Base-by-base conservation (phyloP, 169 alveolate species). In the Babesia divergens region DNA sequence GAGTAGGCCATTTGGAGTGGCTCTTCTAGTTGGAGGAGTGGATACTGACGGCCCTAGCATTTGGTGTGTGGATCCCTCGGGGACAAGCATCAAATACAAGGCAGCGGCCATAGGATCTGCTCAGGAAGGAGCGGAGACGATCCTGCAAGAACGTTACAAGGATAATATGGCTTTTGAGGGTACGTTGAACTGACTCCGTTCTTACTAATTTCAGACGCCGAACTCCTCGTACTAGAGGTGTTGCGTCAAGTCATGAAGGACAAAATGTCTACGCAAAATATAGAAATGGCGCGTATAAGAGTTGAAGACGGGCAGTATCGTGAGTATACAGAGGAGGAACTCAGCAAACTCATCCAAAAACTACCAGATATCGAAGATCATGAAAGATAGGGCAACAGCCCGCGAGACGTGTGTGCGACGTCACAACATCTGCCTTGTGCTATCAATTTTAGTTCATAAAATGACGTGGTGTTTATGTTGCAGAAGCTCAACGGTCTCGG, bases 91-190 rank as follows among this genome's bases (percentile, higher is more conserved):
- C 29, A 89, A 93, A 90, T 94, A 74, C 82, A 92, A 91, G 83
- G 99, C 99, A 5, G 97, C 98, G 28, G 99, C 99, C 24, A 90
- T 97, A 0, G 99, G 99, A 9, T 94, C 97, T 55, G 97, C 97
- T 28, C 97, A 92, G 71, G 97, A 91, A 58, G 97, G 96, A 50
- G 99, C 99, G 6, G 97, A 95, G 56, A 68, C 95, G 22, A 91
- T 94, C 75, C 91, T 97, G 54, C 98, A 96, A 72, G 98, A 96
- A 86, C 91, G 97, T 72, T 97, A 94, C 84, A 91, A 89, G 43
- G 96, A 93, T 47, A 93, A 95, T 24, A 86, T 94, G 93, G 92
- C 91, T 49, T 83, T 97, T 65, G 92, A 94, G 69, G 98, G 96
- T 87, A 13, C 7, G 72, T 40, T 46, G 3, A n/a, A 20, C 18